phyloP scores from a whole-genome alignment of 768 basidiomycete genomes.

The Tubosaeta sp. region DNA sequence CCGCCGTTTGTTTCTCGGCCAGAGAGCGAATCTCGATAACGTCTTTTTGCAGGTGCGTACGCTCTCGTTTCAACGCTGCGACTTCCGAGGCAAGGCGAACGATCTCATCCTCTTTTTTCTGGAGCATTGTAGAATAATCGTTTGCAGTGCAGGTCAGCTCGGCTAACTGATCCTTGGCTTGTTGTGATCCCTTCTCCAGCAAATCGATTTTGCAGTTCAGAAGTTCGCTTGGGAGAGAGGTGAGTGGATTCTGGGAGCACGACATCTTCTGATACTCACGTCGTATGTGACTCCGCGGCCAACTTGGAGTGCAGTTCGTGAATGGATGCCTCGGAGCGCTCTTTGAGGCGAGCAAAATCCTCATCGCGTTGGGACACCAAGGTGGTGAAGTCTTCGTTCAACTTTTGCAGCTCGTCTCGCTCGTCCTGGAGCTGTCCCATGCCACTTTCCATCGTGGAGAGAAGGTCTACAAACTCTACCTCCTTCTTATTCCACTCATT shows the following conservation, averaged over 20 bases:
- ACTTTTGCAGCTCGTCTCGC: conserved; percentile 58
- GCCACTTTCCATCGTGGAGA: conserved; percentile 54
- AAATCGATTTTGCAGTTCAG: conserved; percentile 54
- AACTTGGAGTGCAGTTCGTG: conserved; percentile 73
- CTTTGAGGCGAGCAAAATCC: conserved; percentile 67
- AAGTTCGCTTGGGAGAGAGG: conserved; percentile 46
- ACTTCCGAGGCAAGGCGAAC: conserved; percentile 49
- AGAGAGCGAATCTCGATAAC: conserved; percentile 66
- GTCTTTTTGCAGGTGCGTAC: conserved; percentile 50
- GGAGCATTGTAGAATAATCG: conserved; percentile 71
- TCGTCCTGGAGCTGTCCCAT: conserved; percentile 55
- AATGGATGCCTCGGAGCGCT: conserved; percentile 61
- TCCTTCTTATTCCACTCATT: conserved; percentile 64
- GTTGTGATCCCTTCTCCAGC: conserved; percentile 65
- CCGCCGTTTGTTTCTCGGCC: conserved; percentile 58
- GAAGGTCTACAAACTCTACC: conserved; percentile 52
- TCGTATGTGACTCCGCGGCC: conserved; percentile 55
- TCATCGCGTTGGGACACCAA: conserved; percentile 74
- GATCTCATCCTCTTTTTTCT: conserved; percentile 75
- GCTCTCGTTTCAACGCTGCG: conserved; percentile 50
- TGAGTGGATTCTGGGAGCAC: neutral
- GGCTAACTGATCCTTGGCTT: conserved; percentile 69
- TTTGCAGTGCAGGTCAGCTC: conserved; percentile 74
- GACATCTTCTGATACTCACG: conserved; percentile 40
- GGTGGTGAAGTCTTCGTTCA: conserved; percentile 66